Base-by-base conservation (phyloP, 129 eudicot genomes). In the Heracleum sosnowskyi region DNA sequence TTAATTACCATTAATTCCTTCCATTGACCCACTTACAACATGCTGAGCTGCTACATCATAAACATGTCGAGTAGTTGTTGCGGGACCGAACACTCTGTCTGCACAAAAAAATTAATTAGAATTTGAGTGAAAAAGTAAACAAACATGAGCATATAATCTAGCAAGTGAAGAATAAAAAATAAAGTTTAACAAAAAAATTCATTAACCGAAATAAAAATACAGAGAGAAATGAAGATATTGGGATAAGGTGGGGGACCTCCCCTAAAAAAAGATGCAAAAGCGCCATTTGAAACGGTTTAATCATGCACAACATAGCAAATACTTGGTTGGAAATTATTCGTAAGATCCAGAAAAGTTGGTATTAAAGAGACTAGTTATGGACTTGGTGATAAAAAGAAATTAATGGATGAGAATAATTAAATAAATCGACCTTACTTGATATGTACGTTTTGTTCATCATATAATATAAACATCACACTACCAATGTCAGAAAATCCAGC, bases 1-100 rank as follows among this genome's bases (percentile, higher is more conserved):
- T 31, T 40, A 64, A 64, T 80, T 79, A 94, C 98, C 97, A 87
- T 90, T 94, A 64, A 91, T 74, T 81, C 98, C 98, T 85, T 91
- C 91, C 98, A 94, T 94, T 47, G 96, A 87, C 68, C 98, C 98
- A 83, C 81, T 86, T 2, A 94, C 92, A 64, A 91, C 92, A 86
- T 90, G 97, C 39, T 91, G 98, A 34, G 98, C 98, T 69, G 97
- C 97, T 78, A 90, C 87, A 83, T 94, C 98, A 83, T 91, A 94
- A 71, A 94, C 98, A 35, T 94, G 96, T 34, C 91, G 92, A 10
- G 98, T 94, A 45, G 98, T 94, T 45, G 98, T 94, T 78, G 98
- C 93, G 2, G 98, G 98, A 51, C 98, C 98, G 82, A 94, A 94
- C 75, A 94, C 98, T 86, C 90, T 87, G 80, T 94, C 97, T 94